A percentile compares a stretch with the other conserved stretches of the same genome.
Conservation (phyloP, 257 asterid species). For the Haberlea rhodopensis region DNA sequence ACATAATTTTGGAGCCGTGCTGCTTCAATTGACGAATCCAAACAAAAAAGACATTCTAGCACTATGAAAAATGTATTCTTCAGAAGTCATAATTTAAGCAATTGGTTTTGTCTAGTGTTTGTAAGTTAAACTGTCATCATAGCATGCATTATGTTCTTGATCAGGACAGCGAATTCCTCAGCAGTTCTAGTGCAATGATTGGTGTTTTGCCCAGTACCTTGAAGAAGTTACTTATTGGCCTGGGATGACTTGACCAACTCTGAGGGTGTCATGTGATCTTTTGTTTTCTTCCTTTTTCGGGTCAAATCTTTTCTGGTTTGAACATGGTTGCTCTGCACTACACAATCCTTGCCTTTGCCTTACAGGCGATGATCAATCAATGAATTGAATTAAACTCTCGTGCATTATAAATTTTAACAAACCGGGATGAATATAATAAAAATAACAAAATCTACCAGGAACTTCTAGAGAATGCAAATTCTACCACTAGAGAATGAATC, state of each 20-base stretch:
- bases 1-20: conserved; percentile 67
- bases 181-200: conserved; percentile 5
- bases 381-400: no score
- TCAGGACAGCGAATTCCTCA: conserved; percentile 2
- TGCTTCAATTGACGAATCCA: conserved; percentile 62
- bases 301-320: not conserved
- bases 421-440: no score
- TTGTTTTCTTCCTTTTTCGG: not conserved
- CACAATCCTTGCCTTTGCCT: no score
- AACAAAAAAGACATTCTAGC: conserved; percentile 68
- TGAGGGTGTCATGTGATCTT: conserved; percentile 12
- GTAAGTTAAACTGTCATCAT: not conserved
- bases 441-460: no score
- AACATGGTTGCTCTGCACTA: not conserved
- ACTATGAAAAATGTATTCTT: conserved; percentile 58
- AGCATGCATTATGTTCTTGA: conserved; percentile 23
- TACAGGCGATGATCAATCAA: no score
- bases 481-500: no score
- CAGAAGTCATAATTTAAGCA: conserved; percentile 34
- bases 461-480: no score
- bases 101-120: conserved; percentile 4
- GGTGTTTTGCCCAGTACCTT: conserved; percentile 11
- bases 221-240: not conserved
- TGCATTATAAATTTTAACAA: no score
- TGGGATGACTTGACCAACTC: not conserved